These are phyloP conservation scores for Blepharisma stoltei DNA, from an alignment of 73 alveolate species.

Conservation along the genomic window DNA sequence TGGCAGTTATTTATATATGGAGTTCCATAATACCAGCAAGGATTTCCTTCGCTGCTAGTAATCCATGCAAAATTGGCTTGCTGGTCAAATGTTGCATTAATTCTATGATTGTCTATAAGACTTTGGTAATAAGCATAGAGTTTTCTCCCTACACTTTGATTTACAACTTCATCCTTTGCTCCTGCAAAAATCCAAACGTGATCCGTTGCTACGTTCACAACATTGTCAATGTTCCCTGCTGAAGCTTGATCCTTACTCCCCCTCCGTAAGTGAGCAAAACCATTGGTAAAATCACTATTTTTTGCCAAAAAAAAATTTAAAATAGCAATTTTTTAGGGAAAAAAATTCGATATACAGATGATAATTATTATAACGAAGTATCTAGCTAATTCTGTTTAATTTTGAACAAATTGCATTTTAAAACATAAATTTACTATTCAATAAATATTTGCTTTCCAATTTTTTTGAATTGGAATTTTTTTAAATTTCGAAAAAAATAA, in stretches of 20 bases:
- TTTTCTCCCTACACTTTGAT: neutral
- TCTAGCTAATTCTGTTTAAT: too few relatives aligned
- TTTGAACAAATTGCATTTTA: too few relatives aligned
- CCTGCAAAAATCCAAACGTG: slow-evolving; percentile 4
- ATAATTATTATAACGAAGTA: too few relatives aligned
- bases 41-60: slow-evolving; percentile 42
- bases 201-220: neutral
- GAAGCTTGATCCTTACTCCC: neutral
- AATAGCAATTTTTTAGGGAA: too few relatives aligned
- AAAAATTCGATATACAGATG: too few relatives aligned
- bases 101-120: neutral
- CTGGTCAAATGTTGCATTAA: neutral
- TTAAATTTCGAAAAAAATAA: too few relatives aligned
- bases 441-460: too few relatives aligned
- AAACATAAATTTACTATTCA: too few relatives aligned
- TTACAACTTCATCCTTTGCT: neutral
- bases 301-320: too few relatives aligned
- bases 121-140: neutral
- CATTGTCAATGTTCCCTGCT: neutral
- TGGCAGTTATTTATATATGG: slow-evolving; percentile 53
- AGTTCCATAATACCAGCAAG: slow-evolving; percentile 34
- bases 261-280: too few relatives aligned
- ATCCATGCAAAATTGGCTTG: slow-evolving; percentile 37
- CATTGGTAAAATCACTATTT: too few relatives aligned
- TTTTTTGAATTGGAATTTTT: too few relatives aligned